phyloP scores from a whole-genome alignment of 208 protist species.

The Trichomonas gallinae region DNA sequence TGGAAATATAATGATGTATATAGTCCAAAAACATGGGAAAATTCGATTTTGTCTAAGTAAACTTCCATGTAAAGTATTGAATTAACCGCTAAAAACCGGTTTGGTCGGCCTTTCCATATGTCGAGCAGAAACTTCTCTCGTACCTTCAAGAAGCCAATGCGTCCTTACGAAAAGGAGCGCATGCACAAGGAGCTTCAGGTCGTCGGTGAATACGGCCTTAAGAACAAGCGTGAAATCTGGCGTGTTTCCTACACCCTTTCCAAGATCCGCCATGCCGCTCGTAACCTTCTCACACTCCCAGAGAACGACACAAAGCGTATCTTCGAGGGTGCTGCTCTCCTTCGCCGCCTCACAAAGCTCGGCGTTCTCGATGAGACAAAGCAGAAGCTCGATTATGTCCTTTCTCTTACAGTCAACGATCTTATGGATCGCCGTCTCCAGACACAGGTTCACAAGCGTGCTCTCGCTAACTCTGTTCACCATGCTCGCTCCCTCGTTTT shows the following conservation, averaged over 20 bases:
- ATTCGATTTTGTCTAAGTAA: too few species aligned
- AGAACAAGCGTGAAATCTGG: conserved; percentile 98
- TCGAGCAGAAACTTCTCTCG: conserved; percentile 74
- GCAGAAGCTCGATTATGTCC: conserved; percentile 99
- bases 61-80: too few species aligned
- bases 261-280: conserved; percentile 93
- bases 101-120: background rate
- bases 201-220: conserved; percentile 86
- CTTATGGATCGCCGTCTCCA: conserved; percentile 99
- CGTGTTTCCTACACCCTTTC: conserved; percentile 88
- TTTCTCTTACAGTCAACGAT: conserved; percentile 87
- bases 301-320: conserved; percentile 79
- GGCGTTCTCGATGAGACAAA: conserved; percentile 92
- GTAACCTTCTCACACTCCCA: conserved; percentile 94
- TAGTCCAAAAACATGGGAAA: too few species aligned
- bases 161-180: conserved; percentile 98
- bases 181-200: conserved; percentile 98
- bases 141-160: conserved; percentile 82
- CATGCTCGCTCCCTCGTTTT: conserved; percentile 96
- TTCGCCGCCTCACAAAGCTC: conserved; percentile 89
- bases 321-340: conserved; percentile 93
- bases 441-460: conserved; percentile 88
- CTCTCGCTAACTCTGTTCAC: conserved; percentile 97
- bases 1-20: too few species aligned
- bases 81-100: background rate